Percentiles rank a stretch among this genome's conserved stretches.
Evolutionary conservation across 352 stramenopile species (phyloP).

Genomic region (Globisporangium acanthophoron): DNA sequence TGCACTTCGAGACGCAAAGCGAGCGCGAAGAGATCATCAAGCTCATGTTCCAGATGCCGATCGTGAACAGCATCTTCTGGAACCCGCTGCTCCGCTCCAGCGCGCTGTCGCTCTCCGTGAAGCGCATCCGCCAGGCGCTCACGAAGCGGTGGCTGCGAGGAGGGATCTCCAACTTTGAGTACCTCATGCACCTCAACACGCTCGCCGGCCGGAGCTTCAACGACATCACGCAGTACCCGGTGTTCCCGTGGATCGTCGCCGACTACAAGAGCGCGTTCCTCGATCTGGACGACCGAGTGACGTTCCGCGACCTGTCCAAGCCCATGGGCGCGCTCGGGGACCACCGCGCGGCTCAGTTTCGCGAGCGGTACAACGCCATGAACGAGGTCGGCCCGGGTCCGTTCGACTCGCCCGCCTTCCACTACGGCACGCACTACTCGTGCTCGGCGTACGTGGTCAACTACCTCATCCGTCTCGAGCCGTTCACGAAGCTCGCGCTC

Average conservation of each 20-base stretch:
- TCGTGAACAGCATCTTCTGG: conserved; percentile 82
- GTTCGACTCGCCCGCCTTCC: conserved; percentile 87
- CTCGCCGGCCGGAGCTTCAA: conserved; percentile 95
- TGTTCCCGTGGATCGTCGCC: conserved; percentile 94
- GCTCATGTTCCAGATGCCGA: conserved; percentile 70
- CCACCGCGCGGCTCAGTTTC: conserved; percentile 79
- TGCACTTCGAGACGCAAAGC: conserved; percentile 48
- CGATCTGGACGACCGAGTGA: conserved; percentile 71
- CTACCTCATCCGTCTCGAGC: conserved; percentile 94
- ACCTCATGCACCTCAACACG: conserved; percentile 95
- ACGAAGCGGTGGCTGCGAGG: conserved; percentile 73
- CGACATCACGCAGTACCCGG: conserved; percentile 98
- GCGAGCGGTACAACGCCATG: conserved; percentile 77
- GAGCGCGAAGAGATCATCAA: conserved; percentile 69
- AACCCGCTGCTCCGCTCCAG: conserved; percentile 58
- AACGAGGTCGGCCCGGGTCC: conserved; percentile 29
- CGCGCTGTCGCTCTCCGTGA: conserved; percentile 53
- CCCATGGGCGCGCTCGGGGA: conserved; percentile 91
- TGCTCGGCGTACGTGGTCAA: conserved; percentile 95
- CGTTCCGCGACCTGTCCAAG: conserved; percentile 91
- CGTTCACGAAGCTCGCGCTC: conserved; percentile 66
- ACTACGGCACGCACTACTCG: conserved; percentile 98
- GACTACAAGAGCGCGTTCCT: conserved; percentile 87
- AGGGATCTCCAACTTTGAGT: conserved; percentile 91
- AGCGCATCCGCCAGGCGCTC: conserved; percentile 58